phyloP scores from a whole-genome alignment of 2,329 filamentous ascomycete genomes.

The Aspergillus pseudonomiae region DNA sequence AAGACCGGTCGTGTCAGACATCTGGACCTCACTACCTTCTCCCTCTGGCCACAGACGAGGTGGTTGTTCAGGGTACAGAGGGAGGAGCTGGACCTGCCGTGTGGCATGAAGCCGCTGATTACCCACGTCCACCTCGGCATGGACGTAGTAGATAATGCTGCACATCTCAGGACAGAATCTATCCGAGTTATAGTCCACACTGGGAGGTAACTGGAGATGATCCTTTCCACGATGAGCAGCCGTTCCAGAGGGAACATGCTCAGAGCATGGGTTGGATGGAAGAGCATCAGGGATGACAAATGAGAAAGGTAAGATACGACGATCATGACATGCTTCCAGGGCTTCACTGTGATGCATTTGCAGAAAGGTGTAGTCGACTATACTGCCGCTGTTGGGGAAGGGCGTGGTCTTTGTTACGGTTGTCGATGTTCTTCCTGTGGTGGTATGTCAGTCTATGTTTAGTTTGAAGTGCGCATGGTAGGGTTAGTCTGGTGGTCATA shows the following conservation, averaged over 20 bases:
- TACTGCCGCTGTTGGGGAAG: not conserved
- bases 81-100: not conserved
- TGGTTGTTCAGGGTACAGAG: not conserved
- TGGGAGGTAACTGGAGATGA: slow-evolving; percentile 2
- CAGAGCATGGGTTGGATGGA: not conserved
- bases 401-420: not conserved
- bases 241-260: not conserved
- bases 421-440: not conserved
- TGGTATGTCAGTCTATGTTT: not conserved
- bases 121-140: not conserved
- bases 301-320: not conserved
- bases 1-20: not conserved
- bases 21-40: not conserved
- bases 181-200: slow-evolving; percentile 12
- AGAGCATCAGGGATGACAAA: not conserved
- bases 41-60: not conserved
- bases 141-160: not conserved
- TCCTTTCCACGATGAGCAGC: not conserved
- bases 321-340: too few species aligned
- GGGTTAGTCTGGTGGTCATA: not conserved
- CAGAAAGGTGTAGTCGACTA: not conserved
- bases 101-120: not conserved
- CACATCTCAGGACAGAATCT: slow-evolving; percentile 1
- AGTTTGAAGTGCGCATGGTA: too few species aligned
- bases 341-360: not conserved